Conservation (phyloP, 139 green algal genomes). For the Diplosphaera chodatii region DNA sequence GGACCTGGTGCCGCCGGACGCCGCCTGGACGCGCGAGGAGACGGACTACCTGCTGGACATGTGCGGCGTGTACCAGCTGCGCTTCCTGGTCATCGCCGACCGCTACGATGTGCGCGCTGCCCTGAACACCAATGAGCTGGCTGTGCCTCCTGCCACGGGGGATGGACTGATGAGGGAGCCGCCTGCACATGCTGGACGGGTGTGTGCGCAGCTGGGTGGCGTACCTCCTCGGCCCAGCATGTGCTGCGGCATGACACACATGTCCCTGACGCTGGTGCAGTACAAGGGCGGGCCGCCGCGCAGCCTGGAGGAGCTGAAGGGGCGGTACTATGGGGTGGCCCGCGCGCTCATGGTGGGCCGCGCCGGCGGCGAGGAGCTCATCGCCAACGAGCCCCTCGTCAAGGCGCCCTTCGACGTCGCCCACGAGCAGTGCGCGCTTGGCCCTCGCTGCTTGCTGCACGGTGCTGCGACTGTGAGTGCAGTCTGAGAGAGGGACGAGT, state of each 20-base stretch:
- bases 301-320: conserved; percentile 82
- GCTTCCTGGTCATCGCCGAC: conserved; percentile 78
- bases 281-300: conserved; percentile 40
- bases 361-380: conserved; percentile 45
- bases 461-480: neutral
- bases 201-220: no score
- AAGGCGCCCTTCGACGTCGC: conserved; percentile 67
- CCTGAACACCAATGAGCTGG: no score
- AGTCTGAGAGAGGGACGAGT: no score
- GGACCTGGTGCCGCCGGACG: conserved; percentile 38
- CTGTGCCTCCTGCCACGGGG: no score
- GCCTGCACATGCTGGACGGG: no score
- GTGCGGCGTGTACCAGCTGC: conserved; percentile 64
- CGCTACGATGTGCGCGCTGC: conserved; percentile 60
- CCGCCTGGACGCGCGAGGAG: conserved; percentile 68
- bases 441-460: neutral
- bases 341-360: conserved; percentile 59
- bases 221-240: no score
- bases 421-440: conserved; percentile 35
- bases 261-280: conserved; percentile 14
- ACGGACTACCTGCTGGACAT: conserved; percentile 87
- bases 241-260: no score
- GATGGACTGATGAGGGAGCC: no score
- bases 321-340: conserved; percentile 78
- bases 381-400: conserved; percentile 70